phyloP scores from a whole-genome alignment of 202 grass and related monocot genomes.

The Elaeis oleifera region DNA sequence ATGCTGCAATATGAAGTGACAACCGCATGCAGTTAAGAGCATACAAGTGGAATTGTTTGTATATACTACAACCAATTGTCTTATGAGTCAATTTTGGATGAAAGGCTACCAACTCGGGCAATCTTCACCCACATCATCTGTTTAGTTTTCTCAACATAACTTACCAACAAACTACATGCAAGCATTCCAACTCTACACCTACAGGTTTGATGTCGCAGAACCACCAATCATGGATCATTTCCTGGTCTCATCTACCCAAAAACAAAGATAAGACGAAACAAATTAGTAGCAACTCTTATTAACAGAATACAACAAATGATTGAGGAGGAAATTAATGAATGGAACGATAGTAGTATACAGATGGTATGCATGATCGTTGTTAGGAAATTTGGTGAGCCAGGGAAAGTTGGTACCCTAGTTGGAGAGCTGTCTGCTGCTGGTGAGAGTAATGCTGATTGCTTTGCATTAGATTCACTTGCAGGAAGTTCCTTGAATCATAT shows the following conservation, averaged over 20 bases:
- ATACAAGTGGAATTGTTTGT: not conserved
- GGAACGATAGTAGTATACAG: no score
- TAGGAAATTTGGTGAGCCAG: no score
- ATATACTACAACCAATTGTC: not conserved
- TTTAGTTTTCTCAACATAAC: not conserved
- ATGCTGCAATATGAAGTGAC: not conserved
- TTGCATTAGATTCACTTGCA: constrained; percentile 58
- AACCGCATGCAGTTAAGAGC: not conserved
- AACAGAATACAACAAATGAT: constrained; percentile 1
- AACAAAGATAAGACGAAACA: not conserved
- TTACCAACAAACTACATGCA: not conserved
- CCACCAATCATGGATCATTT: not conserved
- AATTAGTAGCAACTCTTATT: not conserved
- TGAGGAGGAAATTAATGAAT: no score
- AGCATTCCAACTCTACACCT: not conserved
- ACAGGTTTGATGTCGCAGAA: not conserved
- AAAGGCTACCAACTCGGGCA: not conserved
- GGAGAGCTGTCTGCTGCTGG: constrained; percentile 78
- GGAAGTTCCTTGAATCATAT: constrained; percentile 79
- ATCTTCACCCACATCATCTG: not conserved
- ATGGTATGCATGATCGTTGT: no score
- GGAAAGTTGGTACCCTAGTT: constrained; percentile 55
- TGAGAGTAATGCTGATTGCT: constrained; percentile 59
- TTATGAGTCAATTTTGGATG: not conserved
- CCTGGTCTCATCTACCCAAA: not conserved